Base-by-base conservation (phyloP, 306 rosid species). In the Clitoria ternatea region DNA sequence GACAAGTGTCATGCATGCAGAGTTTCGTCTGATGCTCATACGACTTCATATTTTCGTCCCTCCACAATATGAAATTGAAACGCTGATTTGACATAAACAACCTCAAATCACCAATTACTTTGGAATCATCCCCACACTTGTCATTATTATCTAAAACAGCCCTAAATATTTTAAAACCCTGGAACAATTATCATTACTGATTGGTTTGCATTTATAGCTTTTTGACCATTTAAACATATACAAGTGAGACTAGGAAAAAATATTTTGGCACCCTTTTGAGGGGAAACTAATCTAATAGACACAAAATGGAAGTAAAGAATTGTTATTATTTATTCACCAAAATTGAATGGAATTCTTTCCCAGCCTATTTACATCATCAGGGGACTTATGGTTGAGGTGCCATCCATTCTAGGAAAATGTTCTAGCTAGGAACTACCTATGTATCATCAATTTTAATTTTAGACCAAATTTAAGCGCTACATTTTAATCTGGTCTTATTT, bases 401-500 rank as follows among this genome's bases (percentile, higher is more conserved):
- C 55, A 56, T 70, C 47, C 20, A 29, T 8, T 47, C 18, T 66
- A 37, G 15, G 23, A 61, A 77, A 39, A 29, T 49, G 42, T 18
- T 61, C n/a, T 67, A 79, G 54, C n/a, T 67, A 79, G 54, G 42
- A 15, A 78, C 45, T 66, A 66, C 11, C 47, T 50, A 30, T 20
- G 32, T 35, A 18, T 50, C 0, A 78, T 63, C 40, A 44, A 54
- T 6, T 17, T 71, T 3, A 56, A 4, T 48, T 30, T 66, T 71
- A 15, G 20, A 66, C 10, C 20, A 56, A 20, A 50, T 44, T 54
- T 54, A 83, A 73, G 13, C 36, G 77, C 47, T 82, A 48, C 50
- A 32, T 70, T 47, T 82, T 67, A 80, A 63, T 81, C 85, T 76
- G 35, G 71, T 79, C 77, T 71, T 84, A 20, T 86, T 78, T 40